A percentile compares a stretch with the other conserved stretches of the same genome.
phyloP scores from a whole-genome alignment of 495 filamentous ascomycete genomes.

The Daldinia bambusicola region DNA sequence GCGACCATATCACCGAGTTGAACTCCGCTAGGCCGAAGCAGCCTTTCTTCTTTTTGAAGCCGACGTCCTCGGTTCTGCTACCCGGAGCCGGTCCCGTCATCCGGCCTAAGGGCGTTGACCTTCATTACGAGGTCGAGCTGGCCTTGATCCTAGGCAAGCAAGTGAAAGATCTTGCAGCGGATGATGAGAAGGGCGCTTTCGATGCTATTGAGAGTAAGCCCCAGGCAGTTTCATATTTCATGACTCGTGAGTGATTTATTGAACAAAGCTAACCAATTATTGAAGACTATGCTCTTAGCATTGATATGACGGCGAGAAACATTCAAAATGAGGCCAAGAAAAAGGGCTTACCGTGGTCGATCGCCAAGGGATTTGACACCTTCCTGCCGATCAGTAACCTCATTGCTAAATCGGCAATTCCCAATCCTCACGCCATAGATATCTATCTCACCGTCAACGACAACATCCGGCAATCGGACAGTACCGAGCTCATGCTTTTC shows the following conservation, averaged over 20 bases:
- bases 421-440: constrained; percentile 87
- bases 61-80: constrained; percentile 79
- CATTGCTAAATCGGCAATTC: constrained; percentile 80
- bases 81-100: constrained; percentile 84
- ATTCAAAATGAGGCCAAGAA: constrained; percentile 95
- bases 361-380: constrained; percentile 96
- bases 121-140: constrained; percentile 97
- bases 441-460: constrained; percentile 84
- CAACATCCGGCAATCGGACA: constrained; percentile 80
- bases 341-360: constrained; percentile 95
- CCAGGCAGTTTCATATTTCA: background rate
- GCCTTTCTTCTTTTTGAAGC: constrained; percentile 99
- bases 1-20: constrained; percentile 94
- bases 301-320: constrained; percentile 95
- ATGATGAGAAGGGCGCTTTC: constrained; percentile 69
- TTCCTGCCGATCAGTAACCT: constrained; percentile 85
- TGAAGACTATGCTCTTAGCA: constrained; percentile 81
- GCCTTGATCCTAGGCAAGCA: constrained; percentile 85
- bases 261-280: constrained; percentile 17
- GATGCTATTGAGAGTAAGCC: constrained; percentile 67
- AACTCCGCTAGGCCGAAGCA: constrained; percentile 85
- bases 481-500: constrained; percentile 91
- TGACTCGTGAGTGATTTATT: background rate
- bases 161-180: constrained; percentile 75
- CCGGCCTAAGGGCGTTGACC: constrained; percentile 78